Evolutionary conservation across 768 basidiomycete species (phyloP), one percentile per base, ranked within the genome.

Genomic region (Pleurotus salmoneostramineus): DNA sequence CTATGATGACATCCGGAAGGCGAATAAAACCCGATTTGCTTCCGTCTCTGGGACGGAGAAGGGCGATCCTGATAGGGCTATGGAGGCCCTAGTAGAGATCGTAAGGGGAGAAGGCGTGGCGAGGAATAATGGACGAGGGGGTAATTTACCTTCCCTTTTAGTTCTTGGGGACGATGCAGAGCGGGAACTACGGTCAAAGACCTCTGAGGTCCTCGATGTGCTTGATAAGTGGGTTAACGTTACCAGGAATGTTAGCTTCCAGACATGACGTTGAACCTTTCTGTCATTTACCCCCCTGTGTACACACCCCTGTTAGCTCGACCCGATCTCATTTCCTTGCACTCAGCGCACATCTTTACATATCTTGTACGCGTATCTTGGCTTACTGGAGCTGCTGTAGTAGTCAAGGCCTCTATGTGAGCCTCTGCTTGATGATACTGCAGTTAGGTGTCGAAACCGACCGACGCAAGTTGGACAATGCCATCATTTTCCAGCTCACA

Each of bases 31-130:
- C 52, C 60, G 54, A 11, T 62, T 66, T 35, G 48, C 15, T 3
- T 15, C 57, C 3, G 32, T 66, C 11, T 36, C 50, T 32, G 59
- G 62, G 12, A 63, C 37, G 17, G 66, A 61, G 51, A 56, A 37
- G 17, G 72, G 72, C 14, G 71, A 73, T 57, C 69, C 72, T 1
- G 61, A 56, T 5, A 71, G 69, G 49, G 72, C 69, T n/a, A 68
- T 71, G 61, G 61, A 64, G 34, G 65, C 64, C 2, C 58, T 73
- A 4, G 63, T 71, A 3, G 72, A 74, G 36, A 68, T 71, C 27
- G 71, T 74, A 5, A 65, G 67, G 45, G 68, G 70, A 4, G 69
- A 74, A 50, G 72, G 72, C 6, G 33, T 33, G 1, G 71, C 69
- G 2, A 62, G 66, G 32, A 40, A 32, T 14, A 46, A 49, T 5